phyloP scores from a whole-genome alignment of 345 rosid genomes.

The Isatis tinctoria region DNA sequence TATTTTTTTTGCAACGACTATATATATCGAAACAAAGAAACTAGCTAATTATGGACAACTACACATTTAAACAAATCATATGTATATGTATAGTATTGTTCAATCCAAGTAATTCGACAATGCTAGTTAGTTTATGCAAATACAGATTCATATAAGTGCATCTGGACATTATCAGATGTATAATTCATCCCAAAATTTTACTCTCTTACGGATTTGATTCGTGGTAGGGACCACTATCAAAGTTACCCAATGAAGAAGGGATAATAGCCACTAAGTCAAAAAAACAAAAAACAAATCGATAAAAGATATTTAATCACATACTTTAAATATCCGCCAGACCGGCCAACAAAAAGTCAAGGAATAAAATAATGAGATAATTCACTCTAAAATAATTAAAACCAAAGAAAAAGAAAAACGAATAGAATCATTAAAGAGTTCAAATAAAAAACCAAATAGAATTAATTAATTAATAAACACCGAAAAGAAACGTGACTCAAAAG shows the following conservation, averaged over 20 bases:
- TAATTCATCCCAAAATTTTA: background rate
- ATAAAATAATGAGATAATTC: too few relatives aligned
- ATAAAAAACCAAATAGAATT: background rate
- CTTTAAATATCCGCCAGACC: background rate
- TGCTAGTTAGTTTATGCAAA: background rate
- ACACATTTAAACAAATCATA: background rate
- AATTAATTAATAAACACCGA: background rate
- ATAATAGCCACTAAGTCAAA: background rate
- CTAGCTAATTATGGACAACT: background rate
- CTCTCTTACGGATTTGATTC: background rate
- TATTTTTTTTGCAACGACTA: background rate
- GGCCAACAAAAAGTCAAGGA: background rate
- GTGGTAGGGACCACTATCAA: background rate
- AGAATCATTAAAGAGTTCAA: background rate
- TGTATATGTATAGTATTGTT: background rate
- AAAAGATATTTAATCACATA: background rate
- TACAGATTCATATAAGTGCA: background rate
- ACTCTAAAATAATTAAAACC: too few relatives aligned
- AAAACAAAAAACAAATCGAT: background rate
- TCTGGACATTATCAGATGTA: background rate
- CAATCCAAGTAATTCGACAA: background rate
- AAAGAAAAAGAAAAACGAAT: background rate
- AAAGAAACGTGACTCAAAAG: slow-evolving; percentile 24
- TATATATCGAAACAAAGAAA: background rate
- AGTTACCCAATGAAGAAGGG: background rate